Evolutionary conservation across 1,284 basidiomycete genomes (phyloP).

Genomic region (Cryptococcus amylolentus): DNA sequence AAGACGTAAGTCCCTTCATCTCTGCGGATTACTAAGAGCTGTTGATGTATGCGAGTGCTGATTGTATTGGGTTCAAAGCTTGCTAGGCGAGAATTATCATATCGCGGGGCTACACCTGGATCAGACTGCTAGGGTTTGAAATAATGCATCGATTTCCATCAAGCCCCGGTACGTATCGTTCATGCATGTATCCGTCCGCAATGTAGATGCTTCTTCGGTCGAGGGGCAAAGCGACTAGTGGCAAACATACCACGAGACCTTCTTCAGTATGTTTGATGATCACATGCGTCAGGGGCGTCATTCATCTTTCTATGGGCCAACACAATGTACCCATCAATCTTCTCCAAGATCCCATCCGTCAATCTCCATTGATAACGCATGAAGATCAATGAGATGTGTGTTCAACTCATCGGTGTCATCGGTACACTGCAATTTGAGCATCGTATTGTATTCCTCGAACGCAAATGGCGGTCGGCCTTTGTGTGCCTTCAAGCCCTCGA

Average conservation of each 20-base stretch:
- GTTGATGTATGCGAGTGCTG: background rate
- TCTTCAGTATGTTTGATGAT: too few relatives aligned
- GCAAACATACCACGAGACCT: too few relatives aligned
- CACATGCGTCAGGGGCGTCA: too few relatives aligned
- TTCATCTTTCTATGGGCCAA: too few relatives aligned
- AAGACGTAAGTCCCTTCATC: slow-evolving; percentile 33
- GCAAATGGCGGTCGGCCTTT: slow-evolving; percentile 59
- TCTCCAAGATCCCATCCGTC: slow-evolving; percentile 34
- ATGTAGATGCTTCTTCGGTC: too few relatives aligned
- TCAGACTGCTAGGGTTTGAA: slow-evolving; percentile 1
- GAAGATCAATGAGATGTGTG: slow-evolving; percentile 48
- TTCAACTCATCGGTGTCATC: slow-evolving; percentile 56
- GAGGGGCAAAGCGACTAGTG: too few relatives aligned
- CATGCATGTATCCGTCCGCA: too few relatives aligned
- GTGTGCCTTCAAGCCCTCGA: slow-evolving; percentile 60
- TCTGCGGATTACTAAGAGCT: background rate
- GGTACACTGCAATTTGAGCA: slow-evolving; percentile 82
- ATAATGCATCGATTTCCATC: background rate
- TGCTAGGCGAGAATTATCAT: slow-evolving; percentile 46
- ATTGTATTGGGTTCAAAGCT: slow-evolving; percentile 10
- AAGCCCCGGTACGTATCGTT: too few relatives aligned
- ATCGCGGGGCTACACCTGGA: slow-evolving; percentile 32
- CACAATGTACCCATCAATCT: background rate
- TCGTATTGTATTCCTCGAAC: slow-evolving; percentile 86
- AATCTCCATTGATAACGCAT: slow-evolving; percentile 44